Conservation (phyloP, 495 filamentous ascomycete species). For the Hypoxylon lenormandii region DNA sequence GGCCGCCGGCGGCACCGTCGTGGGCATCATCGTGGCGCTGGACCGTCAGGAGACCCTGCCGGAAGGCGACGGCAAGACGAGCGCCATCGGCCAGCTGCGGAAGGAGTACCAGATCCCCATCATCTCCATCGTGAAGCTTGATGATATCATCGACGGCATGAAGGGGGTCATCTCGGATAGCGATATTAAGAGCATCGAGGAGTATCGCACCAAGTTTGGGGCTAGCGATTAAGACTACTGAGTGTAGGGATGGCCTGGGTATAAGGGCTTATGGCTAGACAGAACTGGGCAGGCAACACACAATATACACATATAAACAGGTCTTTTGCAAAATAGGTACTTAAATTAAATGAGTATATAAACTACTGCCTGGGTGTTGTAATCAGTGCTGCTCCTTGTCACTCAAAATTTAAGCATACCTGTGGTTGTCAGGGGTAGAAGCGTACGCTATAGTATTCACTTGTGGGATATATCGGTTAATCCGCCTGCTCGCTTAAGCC, state of each 20-base stretch:
- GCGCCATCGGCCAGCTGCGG: conserved; percentile 81
- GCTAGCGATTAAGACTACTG: conserved; percentile 63
- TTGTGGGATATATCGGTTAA: no score
- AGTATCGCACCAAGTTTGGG: conserved; percentile 80
- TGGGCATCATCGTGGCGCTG: conserved; percentile 86
- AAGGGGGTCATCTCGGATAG: conserved; percentile 64
- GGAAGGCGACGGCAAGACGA: conserved; percentile 65
- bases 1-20: conserved; percentile 80
- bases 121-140: conserved; percentile 70
- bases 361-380: no score
- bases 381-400: no score
- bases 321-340: background rate
- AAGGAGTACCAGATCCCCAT: conserved; percentile 72
- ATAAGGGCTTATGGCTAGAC: background rate
- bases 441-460: no score
- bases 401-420: no score
- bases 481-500: no score
- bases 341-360: background rate
- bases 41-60: conserved; percentile 87
- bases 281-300: background rate
- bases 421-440: no score
- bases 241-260: background rate
- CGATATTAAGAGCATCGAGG: conserved; percentile 78
- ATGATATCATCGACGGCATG: conserved; percentile 81
- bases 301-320: background rate